Base-by-base conservation (phyloP, 768 basidiomycete genomes). In the Boletus sensibilis region DNA sequence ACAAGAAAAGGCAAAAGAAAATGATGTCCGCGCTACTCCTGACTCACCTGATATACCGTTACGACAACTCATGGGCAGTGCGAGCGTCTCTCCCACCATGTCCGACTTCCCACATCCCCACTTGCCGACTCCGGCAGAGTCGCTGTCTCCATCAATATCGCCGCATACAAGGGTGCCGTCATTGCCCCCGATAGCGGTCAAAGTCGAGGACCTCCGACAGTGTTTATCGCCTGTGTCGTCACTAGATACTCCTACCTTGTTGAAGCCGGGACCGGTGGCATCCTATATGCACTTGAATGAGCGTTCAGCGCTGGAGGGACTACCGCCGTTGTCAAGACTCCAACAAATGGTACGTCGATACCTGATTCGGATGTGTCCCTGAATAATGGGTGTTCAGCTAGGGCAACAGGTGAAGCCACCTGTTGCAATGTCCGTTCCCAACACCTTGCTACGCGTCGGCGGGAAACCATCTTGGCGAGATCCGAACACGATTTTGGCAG, bases 151-250 rank as follows among this genome's bases (percentile, higher is more conserved):
- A 0, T 31, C 51, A 1, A 42, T 31, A 48, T 54, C 57, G 0
- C 61, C 59, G 1, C 50, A 53, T 3, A 53, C 53, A 23, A 53
- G 69, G 16, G 37, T 62, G 34, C 60, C 34, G 18, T 73, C 72
- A n/a, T 47, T 73, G 31, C 70, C 70, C 0, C 64, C 66, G 25
- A 73, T 71, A 34, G 66, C 64, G 10, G 59, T 73, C 46, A 71
- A 71, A 54, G 27, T 58, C 12, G 70, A 71, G n/a, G 68, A 68
- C 0, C 1, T 23, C 13, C 45, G 45, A 41, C 52, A 41, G 14
- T 53, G 37, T 27, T 13, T 52, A 2, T 57, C 48, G 0, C 58
- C 58, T 18, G 29, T 52, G 29, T 44, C 44, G 31, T 38, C 52
- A 33, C 11, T 34, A 13, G 1, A 0, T 21, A 25, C 47, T 16